Evolutionary conservation across 176 grass and related monocot species (phyloP), one percentile per base, ranked within the genome.

Genomic region (Calamus simplicifolius): DNA sequence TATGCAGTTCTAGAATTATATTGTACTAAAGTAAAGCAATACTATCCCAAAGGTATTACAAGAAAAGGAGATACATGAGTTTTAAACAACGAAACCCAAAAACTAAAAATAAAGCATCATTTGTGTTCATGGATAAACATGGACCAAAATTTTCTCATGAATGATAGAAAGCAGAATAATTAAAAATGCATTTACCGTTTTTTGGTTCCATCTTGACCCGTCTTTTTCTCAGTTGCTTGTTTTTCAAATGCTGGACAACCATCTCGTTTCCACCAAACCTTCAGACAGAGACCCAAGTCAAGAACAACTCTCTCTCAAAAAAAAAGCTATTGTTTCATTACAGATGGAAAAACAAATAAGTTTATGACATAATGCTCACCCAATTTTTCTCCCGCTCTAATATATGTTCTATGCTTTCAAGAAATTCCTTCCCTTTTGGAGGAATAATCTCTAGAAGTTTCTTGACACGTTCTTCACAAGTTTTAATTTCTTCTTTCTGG

Each of bases 181-280:
- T 13, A 43, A 43, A 43, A 18, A 49, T 19, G 59, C 53, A 5
- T 49, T 49, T 79, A 96, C 91, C 92, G 83, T 80, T 97, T 97
- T 80, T 79, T 90, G 26, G 19, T 52, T 77, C 64, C 84, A 64
- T 85, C 78, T 74, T 88, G 92, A 73, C 57, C 48, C 54, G 67
- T 30, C 69, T 97, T 91, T 67, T 82, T 88, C 77, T 88, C 87
- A 73, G 61, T 73, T 66, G 78, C 72, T 73, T 82, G 81, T 51
- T 85, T 97, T 69, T 91, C 92, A 82, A 88, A 91, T 62, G 87
- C 77, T 15, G 52, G 78, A 56, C 92, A 97, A 13, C 92, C 92
- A 82, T 97, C 92, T 59, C 84, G 81, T 71, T 97, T 97, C 92
- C 87, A 97, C 87, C 92, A 97, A 75, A 91, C 84, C 91, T 96